Base-by-base conservation (phyloP, 108 stramenopile genomes). In the Discostella stelligeroides region DNA sequence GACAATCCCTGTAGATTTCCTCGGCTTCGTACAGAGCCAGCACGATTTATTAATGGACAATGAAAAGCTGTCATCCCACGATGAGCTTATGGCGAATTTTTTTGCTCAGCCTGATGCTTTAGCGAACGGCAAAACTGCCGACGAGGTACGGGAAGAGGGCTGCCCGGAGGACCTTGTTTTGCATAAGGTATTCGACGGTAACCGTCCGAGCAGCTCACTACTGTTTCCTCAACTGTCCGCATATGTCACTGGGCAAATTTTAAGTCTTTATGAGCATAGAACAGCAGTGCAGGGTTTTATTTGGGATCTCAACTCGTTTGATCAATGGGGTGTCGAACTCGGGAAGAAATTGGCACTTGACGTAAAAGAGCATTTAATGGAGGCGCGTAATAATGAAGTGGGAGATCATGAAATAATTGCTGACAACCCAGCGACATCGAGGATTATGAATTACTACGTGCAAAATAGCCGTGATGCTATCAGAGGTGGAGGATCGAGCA, bases 311-410 rank as follows among this genome's bases (percentile, higher is more conserved):
- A 98, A 98, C 69, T 95, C 94, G n/a, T 99, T 98, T 68, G 99
- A 99, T 80, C 99, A 99, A 77, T 99, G 97, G 96, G 99, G 99
- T 23, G 99, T 99, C 10, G 97, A 99, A 79, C 93, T 99, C 11
- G 99, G 99, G 41, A 99, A 99, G 86, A 94, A 95, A 72, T 84
- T 98, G n/a, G 99, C 99, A 10, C 82, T 87, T 45, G 90, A 92
- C 53, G 86, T 94, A 17, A 90, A 88, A 76, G 75, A 75, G 11
- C 84, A 92, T 29, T 60, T 95, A 64, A 55, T 84, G 46, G 68
- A 86, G 23, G 94, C 88, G 28, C 72, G 93, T 43, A 66, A 82
- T 39, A 64, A 79, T 28, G 83, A 84, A 20, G 65, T 73, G 41
- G 55, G 78, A 47, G 62, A 61, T 37, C 65, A 58, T 17, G 51